phyloP scores from a whole-genome alignment of 2,329 filamentous ascomycete genomes.

The Fusarium sp. region DNA sequence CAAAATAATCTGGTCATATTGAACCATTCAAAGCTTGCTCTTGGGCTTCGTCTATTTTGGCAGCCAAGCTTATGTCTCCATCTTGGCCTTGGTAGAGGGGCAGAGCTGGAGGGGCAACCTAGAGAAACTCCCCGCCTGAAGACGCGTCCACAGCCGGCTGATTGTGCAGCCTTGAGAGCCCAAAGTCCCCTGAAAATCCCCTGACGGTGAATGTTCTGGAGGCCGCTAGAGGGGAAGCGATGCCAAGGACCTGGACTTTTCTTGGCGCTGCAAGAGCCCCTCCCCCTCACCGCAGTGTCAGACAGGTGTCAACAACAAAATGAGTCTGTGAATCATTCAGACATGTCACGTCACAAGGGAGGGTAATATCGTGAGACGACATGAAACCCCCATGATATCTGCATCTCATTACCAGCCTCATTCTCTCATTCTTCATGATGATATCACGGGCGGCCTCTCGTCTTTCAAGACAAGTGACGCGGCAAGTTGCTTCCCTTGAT shows the following conservation, averaged over 20 bases:
- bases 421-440: not conserved
- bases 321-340: conserved; percentile 29
- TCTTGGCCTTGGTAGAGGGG: conserved; percentile 11
- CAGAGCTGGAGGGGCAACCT: conserved; percentile 21
- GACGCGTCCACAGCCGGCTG: conserved; percentile 5
- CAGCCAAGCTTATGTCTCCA: not conserved
- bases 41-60: not conserved
- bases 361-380: conserved; percentile 24
- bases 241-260: conserved; percentile 36
- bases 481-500: not conserved
- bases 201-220: conserved; percentile 25
- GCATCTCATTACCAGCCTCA: conserved; percentile 19
- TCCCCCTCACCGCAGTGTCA: conserved; percentile 39
- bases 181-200: conserved; percentile 15
- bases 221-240: conserved; percentile 25
- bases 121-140: not conserved
- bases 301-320: conserved; percentile 17
- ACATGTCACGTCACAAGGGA: conserved; percentile 30
- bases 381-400: conserved; percentile 25
- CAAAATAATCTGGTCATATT: not conserved
- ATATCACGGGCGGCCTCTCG: conserved; percentile 34
- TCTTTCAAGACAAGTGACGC: conserved; percentile 10
- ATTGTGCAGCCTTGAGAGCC: conserved; percentile 23
- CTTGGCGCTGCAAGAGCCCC: conserved; percentile 40
- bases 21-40: no score